Evolutionary conservation across 2,329 filamentous ascomycete species (phyloP).

Genomic region (Penicillium vulpinum): DNA sequence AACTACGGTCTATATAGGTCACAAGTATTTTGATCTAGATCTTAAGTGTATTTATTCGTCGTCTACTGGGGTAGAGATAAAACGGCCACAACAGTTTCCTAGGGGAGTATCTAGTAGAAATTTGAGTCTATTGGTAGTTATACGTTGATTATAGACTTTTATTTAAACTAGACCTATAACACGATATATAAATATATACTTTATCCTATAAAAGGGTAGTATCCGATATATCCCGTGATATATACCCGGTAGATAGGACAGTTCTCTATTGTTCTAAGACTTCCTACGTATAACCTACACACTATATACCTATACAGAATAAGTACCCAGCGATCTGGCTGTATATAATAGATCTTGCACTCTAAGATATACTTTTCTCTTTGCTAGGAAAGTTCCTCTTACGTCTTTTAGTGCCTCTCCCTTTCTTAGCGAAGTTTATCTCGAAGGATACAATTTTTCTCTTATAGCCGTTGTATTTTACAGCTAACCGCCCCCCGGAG

Average conservation of each 20-base stretch:
- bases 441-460: neutral
- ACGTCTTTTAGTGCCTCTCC: neutral
- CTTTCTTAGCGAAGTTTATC: neutral
- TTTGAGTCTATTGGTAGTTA: too few species aligned
- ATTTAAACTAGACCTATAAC: neutral
- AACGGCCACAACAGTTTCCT: too few species aligned
- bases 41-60: neutral
- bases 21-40: neutral
- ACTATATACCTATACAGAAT: slow-evolving; percentile 5
- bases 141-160: too few species aligned
- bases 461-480: neutral
- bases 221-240: slow-evolving; percentile 4
- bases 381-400: neutral
- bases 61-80: neutral
- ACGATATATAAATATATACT: neutral
- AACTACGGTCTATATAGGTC: slow-evolving; percentile 2
- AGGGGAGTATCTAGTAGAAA: too few species aligned
- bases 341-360: slow-evolving; percentile 7
- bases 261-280: neutral
- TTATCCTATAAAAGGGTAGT: slow-evolving; percentile 9
- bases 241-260: slow-evolving; percentile 3
- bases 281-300: slow-evolving; percentile 2
- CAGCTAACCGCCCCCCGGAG: neutral
- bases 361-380: neutral
- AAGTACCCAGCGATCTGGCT: slow-evolving; percentile 5